Evolutionary conservation across 352 stramenopile genomes (phyloP).

Genomic region (Blastocystis sp.): DNA sequence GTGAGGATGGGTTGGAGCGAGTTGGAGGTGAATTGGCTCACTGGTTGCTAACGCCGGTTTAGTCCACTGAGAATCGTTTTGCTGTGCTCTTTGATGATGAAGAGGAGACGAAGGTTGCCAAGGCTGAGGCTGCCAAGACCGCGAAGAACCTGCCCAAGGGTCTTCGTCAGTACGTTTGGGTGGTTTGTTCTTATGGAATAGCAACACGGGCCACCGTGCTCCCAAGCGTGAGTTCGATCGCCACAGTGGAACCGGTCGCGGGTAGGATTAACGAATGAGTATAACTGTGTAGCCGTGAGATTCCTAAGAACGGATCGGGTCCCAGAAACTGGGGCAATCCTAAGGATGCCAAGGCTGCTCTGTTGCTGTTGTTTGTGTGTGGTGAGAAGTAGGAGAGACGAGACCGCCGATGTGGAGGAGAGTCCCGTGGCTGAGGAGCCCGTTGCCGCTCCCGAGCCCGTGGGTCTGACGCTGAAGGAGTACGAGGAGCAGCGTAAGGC

Average conservation of each 20-base stretch:
- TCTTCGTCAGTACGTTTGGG: no score
- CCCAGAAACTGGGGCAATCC: constrained; percentile 39
- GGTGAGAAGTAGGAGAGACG: background rate
- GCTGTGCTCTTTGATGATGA: constrained; percentile 36
- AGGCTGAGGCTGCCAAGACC: background rate
- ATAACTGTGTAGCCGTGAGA: constrained; percentile 42
- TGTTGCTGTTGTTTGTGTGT: background rate
- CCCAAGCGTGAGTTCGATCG: constrained; percentile 44
- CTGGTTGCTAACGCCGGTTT: background rate
- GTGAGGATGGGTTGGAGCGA: no score
- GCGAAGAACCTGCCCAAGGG: background rate
- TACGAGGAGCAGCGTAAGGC: constrained; percentile 28
- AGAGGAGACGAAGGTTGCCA: no score
- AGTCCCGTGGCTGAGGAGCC: background rate
- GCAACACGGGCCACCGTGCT: background rate
- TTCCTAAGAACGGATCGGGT: constrained; percentile 50
- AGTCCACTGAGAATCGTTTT: constrained; percentile 52
- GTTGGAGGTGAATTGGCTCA: no score
- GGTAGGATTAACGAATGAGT: background rate
- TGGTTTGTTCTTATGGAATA: no score
- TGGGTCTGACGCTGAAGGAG: background rate
- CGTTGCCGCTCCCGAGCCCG: background rate
- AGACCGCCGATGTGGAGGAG: background rate
- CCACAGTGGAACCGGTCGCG: constrained; percentile 25
- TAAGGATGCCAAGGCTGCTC: constrained; percentile 26